Evolutionary conservation across 176 grass and related monocot species (phyloP).

Genomic region (Juncus effusus): DNA sequence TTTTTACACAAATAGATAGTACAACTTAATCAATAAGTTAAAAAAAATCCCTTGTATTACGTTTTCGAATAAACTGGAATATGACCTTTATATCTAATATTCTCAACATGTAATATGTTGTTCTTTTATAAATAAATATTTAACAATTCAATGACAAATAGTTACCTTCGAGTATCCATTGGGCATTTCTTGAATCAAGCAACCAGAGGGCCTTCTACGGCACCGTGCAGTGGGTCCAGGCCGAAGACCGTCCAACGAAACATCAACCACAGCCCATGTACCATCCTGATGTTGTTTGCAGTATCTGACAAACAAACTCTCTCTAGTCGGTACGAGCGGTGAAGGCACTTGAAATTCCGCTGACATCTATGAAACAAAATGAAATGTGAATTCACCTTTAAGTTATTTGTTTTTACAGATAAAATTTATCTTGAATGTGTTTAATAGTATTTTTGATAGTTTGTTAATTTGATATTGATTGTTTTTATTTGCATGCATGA

Average conservation of each 20-base stretch:
- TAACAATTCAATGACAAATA: slow-evolving; percentile 8
- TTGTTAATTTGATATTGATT: too few species aligned
- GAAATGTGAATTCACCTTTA: not conserved
- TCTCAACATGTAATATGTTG: not conserved
- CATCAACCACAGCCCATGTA: slow-evolving; percentile 79
- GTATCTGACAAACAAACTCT: slow-evolving; percentile 74
- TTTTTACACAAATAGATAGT: not conserved
- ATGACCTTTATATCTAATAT: slow-evolving; percentile 3
- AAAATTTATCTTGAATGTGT: too few species aligned
- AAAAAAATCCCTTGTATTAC: too few species aligned
- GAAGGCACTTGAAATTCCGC: slow-evolving; percentile 82
- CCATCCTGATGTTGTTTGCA: slow-evolving; percentile 76
- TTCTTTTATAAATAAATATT: not conserved
- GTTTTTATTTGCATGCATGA: too few species aligned
- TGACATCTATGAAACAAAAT: slow-evolving; percentile 53
- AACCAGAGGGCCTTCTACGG: slow-evolving; percentile 61
- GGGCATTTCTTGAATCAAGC: slow-evolving; percentile 75
- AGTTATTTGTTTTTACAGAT: not conserved
- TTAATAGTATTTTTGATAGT: too few species aligned
- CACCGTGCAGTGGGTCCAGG: not conserved
- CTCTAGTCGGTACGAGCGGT: slow-evolving; percentile 66
- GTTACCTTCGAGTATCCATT: slow-evolving; percentile 77
- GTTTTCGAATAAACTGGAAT: not conserved
- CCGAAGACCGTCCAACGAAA: slow-evolving; percentile 60
- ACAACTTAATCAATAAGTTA: too few species aligned